Base-by-base conservation (phyloP, 2,329 filamentous ascomycete species). In the Elsinoe fawcettii region DNA sequence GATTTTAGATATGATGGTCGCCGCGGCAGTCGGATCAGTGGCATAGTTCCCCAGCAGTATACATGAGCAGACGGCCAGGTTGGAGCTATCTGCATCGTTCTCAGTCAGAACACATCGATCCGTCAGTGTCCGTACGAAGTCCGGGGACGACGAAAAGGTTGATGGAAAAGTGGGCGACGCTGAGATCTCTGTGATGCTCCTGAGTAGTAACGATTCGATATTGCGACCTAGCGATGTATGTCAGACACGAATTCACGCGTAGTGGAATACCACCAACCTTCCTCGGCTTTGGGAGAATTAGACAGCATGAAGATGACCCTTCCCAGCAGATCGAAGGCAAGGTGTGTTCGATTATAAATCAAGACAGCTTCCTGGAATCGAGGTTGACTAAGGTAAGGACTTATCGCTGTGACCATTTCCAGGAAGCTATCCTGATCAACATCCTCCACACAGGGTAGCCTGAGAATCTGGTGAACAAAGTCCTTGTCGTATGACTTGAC, bases 21-120 rank as follows among this genome's bases (percentile, higher is more conserved):
- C 58, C 9, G 60, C 55, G 3, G 46, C 49, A 14, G 56, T 25
- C 8, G 57, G 55, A 18, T 56, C 53, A 18, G 39, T 54, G 25
- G 57, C 43, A 34, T 58, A 58, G n/a, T 61, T 61, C 9, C 60
- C 60, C 0, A 61, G 56, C 2, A 60, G 49, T 22, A 61, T 56
- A 32, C 60, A 61, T 5, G 60, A 51, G 47, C 51, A 20, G 39
- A 51, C n/a, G 55, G 36, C 22, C 55, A 56, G 22, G 37, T 56
- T 55, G 22, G 55, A n/a, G 18, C 46, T 47, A 27, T 58, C 58
- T 14, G 22, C 9, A 12, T 49, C 41, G 14, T 32, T 47, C 41
- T 56, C 54, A 3, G 54, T 56, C 37, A 56, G 23, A 3, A 56
- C 41, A 20, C 54, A 56, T 20, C 54, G 54, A n/a, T 43, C 41